Evolutionary conservation across 1,139 yeast species (phyloP), one percentile per base, ranked within the genome.

Genomic region (Yamadazyma sp.): DNA sequence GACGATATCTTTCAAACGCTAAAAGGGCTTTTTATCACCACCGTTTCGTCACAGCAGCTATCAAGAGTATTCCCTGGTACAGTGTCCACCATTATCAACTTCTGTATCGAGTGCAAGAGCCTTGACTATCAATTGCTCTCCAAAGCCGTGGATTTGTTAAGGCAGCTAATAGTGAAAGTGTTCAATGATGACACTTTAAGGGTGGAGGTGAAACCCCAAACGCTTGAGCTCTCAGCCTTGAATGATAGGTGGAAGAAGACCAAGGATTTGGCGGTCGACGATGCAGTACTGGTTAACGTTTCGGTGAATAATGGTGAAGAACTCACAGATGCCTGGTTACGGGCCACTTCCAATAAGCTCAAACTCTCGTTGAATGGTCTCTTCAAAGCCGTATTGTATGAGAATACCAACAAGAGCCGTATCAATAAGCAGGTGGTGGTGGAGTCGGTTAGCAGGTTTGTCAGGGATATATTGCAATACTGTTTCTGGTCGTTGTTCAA

Each of bases 331-430:
- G 21, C 76, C 8, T 86, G 95, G 95, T 57, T 84, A 15, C 63
- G 55, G 14, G 87, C 82, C 0, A 82, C 90, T 0, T 67, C 83
- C 2, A 63, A 66, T 23, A 92, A 86, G 51, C 67, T 86, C 17
- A 74, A 71, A 35, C 54, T 70, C 5, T 69, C 79, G 2, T 57
- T 80, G 26, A 47, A 65, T 2, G 51, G 58, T 5, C 53, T 62
- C 40, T 62, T 65, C 54, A 59, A 61, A 47, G 47, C 56, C 33
- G 33, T 62, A 3, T 37, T 61, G 46, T 18, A 40, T 44, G 14
- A 47, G 6, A 38, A 43, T 29, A 47, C 54, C 34, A 47, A 39
- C 35, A 32, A 38, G 17, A 57, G 62, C 34, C 37, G 63, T 2
- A 54, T 54, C 38, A 47, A 55, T 9, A 63, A 62, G 33, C 36